Evolutionary conservation across 495 filamentous ascomycete genomes (phyloP), one percentile per base, ranked within the genome.

Genomic region (Symbiotaphrina buchneri): DNA sequence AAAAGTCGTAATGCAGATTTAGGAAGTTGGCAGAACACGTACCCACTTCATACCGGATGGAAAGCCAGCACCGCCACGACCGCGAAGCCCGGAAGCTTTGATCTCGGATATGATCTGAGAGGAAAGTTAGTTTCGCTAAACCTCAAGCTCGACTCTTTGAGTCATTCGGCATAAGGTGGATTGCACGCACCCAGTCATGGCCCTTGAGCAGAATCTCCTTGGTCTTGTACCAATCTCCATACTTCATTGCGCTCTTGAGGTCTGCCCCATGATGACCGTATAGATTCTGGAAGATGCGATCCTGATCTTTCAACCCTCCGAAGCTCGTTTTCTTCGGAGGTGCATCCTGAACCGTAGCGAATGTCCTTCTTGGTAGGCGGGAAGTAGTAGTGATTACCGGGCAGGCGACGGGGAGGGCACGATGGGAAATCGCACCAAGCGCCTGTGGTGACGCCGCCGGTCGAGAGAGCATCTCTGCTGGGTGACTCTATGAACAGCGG

Each of bases 1-100:
- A 26, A 39, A 11, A 19, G 25, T 36, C 36, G 26, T 27, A 28
- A 18, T 11, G 28, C 23, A 10, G 27, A 25, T 21, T 10, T 17
- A 18, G 13, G 23, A 10, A 21, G 15, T 41, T 28, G 38, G 10
- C 27, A 14, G n/a, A 11, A 47, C 58, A 51, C 53, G 51, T 65
- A 94, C 85, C 74, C 90, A 97, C 84, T 97, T 97, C 65, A 95
- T 58, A 36, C 87, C 87, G 10, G 85, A 92, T 36, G 87, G 87
- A 47, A 97, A 97, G 44, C 87, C 87, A 54, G 87, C 87, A 54
- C 87, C 87, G 54, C 87, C 87, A 56, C 87, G 75, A 34, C 87
- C 87, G 53, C 87, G 74, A 29, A 97, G 68, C 40, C 87, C 87
- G 4, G 87, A 97, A 6, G 80, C 69, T 61, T 94, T 97, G 54